Evolutionary conservation across 768 basidiomycete species (phyloP).

Genomic region (Vishniacozyma victoriae): DNA sequence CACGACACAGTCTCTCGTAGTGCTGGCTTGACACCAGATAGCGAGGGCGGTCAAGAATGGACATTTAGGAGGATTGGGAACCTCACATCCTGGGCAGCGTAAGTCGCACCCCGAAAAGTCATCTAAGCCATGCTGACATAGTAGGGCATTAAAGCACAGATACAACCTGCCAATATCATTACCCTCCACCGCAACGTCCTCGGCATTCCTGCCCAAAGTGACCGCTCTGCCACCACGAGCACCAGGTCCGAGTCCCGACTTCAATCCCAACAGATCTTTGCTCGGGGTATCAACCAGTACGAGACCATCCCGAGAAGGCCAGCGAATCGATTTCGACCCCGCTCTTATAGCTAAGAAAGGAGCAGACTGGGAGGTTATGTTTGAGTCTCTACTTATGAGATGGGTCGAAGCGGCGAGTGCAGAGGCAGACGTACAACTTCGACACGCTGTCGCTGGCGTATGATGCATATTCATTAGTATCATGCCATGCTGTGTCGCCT

Average conservation of each 20-base stretch:
- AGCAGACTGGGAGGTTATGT: conserved; percentile 36
- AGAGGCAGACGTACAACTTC: not conserved
- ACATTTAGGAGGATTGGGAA: conserved; percentile 43
- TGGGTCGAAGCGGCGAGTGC: conserved; percentile 28
- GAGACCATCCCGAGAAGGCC: conserved; percentile 5
- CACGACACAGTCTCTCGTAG: conserved; percentile 31
- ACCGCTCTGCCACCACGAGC: not conserved
- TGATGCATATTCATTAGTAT: no score
- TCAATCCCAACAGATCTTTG: not conserved
- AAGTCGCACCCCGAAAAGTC: conserved; percentile 9
- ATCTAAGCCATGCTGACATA: not conserved
- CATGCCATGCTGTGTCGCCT: no score
- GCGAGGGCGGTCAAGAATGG: conserved; percentile 31
- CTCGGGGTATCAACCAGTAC: not conserved
- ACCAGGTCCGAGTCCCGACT: conserved; percentile 8
- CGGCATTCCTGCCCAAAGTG: conserved; percentile 4
- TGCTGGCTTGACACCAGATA: conserved; percentile 1
- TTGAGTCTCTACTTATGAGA: conserved; percentile 11
- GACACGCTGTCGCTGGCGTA: no score
- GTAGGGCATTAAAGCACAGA: conserved; percentile 36
- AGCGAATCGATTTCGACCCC: conserved; percentile 34
- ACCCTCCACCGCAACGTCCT: conserved; percentile 2
- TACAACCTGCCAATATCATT: conserved; percentile 27
- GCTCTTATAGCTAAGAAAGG: conserved; percentile 31
- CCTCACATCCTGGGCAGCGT: conserved; percentile 43